Conservation (phyloP, 2,329 filamentous ascomycete species). For the Sphaceloma murrayae region DNA sequence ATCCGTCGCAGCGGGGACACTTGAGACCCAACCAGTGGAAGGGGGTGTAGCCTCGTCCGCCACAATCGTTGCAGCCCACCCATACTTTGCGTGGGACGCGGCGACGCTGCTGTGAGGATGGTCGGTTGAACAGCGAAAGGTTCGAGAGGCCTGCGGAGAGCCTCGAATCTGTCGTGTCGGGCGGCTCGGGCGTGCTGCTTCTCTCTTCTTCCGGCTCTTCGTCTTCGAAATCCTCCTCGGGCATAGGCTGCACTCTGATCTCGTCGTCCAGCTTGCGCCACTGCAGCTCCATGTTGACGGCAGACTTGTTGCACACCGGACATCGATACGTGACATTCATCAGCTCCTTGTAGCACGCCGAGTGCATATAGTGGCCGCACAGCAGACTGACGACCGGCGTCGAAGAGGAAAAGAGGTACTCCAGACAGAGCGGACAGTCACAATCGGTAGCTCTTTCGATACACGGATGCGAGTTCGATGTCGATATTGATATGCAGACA, state of each 20-base stretch:
- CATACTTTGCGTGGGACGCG: constrained; percentile 47
- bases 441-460: constrained; percentile 91
- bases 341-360: constrained; percentile 77
- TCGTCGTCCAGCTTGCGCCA: constrained; percentile 85
- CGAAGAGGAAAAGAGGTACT: constrained; percentile 91
- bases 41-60: constrained; percentile 69
- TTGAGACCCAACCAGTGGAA: constrained; percentile 96
- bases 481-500: constrained; percentile 85
- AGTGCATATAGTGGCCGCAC: constrained; percentile 93
- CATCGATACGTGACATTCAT: constrained; percentile 90
- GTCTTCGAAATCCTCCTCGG: constrained; percentile 36
- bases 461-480: constrained; percentile 77
- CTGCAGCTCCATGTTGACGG: constrained; percentile 94
- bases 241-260: constrained; percentile 87
- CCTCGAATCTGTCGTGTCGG: constrained; percentile 5
- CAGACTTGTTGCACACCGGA: constrained; percentile 89
- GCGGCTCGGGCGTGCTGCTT: background rate
- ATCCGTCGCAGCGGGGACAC: constrained; percentile 54
- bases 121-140: background rate
- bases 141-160: constrained; percentile 3
- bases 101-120: constrained; percentile 4
- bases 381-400: constrained; percentile 85
- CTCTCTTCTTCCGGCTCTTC: constrained; percentile 22
- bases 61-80: constrained; percentile 91
- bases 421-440: constrained; percentile 91